Percentiles rank a stretch among this genome's conserved stretches.
Evolutionary conservation across 192 early-diverging fungal genomes (phyloP).

Genomic region (Linnemannia hyalina): DNA sequence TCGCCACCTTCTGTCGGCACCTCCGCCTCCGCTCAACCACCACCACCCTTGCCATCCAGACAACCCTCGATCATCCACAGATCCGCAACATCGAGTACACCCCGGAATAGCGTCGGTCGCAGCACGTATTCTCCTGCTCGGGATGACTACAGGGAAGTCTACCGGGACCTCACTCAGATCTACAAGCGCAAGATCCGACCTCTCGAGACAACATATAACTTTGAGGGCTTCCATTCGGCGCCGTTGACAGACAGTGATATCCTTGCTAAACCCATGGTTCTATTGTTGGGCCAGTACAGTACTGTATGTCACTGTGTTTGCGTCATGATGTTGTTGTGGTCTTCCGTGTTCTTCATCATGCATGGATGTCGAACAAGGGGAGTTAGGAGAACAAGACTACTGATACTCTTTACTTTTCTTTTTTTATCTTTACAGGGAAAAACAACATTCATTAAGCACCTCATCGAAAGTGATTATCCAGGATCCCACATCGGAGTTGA

Average conservation of each 20-base stretch:
- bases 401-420: background rate
- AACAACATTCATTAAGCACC: conserved; percentile 86
- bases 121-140: conserved; percentile 15
- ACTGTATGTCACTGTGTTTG: conserved; percentile 58
- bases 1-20: conserved; percentile 23
- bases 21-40: background rate
- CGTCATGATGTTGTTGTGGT: background rate
- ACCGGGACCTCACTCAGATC: conserved; percentile 73
- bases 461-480: conserved; percentile 85
- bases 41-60: conserved; percentile 16
- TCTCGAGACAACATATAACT: conserved; percentile 80
- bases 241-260: conserved; percentile 87
- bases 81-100: background rate
- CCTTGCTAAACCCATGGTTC: conserved; percentile 89
- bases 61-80: conserved; percentile 19
- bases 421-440: conserved; percentile 63
- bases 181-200: conserved; percentile 82
- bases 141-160: conserved; percentile 69
- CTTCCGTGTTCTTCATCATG: background rate
- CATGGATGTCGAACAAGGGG: background rate
- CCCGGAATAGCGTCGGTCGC: background rate
- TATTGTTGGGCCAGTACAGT: conserved; percentile 90
- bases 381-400: background rate
- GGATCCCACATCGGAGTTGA: conserved; percentile 89
- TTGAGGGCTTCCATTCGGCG: conserved; percentile 85